Percentiles rank a stretch among this genome's conserved stretches.
Conservation (phyloP, 495 filamentous ascomycete genomes). For the Aspergillus mulundensis region DNA sequence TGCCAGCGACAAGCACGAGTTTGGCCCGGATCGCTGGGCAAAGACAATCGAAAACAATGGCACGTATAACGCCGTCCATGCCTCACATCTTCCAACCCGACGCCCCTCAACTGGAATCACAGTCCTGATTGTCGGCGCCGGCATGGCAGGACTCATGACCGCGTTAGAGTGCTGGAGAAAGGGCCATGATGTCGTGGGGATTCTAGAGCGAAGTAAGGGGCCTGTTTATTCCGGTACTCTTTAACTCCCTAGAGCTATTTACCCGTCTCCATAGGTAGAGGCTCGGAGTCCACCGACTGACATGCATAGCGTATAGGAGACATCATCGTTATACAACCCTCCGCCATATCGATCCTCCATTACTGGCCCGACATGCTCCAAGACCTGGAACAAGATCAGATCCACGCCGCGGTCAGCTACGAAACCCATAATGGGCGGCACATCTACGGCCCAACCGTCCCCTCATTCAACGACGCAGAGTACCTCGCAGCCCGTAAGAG, state of each 20-base stretch:
- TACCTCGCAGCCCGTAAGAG: slow-evolving; percentile 30
- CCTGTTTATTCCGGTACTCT: slow-evolving; percentile 31
- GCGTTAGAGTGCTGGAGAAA: slow-evolving; percentile 59
- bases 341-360: background rate
- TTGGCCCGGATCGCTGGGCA: background rate
- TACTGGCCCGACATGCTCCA: slow-evolving; percentile 2
- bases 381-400: background rate
- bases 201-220: slow-evolving; percentile 13
- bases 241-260: slow-evolving; percentile 18
- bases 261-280: background rate
- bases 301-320: background rate
- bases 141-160: slow-evolving; percentile 56
- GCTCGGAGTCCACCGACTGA: background rate
- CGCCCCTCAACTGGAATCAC: background rate
- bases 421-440: background rate
- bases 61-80: background rate
- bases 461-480: slow-evolving; percentile 37
- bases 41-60: background rate
- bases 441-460: slow-evolving; percentile 12
- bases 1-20: background rate
- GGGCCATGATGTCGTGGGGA: slow-evolving; percentile 50
- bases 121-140: slow-evolving; percentile 60
- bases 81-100: background rate
- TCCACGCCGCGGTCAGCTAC: slow-evolving; percentile 4
- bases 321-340: slow-evolving; percentile 1